Evolutionary conservation across 2,329 filamentous ascomycete species (phyloP), one percentile per base, ranked within the genome.

Genomic region (Aspergillus niger): DNA sequence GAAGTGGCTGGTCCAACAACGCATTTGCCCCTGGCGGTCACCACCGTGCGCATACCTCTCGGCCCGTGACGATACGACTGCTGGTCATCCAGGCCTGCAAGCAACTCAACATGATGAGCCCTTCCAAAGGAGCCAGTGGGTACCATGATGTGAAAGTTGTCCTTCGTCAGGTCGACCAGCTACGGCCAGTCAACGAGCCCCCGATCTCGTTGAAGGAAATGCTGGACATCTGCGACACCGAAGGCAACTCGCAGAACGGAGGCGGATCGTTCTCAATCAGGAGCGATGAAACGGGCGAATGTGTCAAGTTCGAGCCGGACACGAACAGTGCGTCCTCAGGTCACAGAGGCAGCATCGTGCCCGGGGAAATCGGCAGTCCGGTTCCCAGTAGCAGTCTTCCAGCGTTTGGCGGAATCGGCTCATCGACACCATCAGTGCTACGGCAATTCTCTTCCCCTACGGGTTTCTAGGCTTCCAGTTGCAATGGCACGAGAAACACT

Each of bases 201-300:
- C 72, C 80, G 68, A 86, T 81, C 74, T 81, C 65, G 75, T 86
- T 81, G 70, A 83, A 82, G 26, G 93, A 97, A 69, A 83, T 98
- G 68, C 82, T 94, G 41, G 87, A 91, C 59, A 89, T 96, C 60
- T 95, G 91, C 74, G 94, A 98, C 69, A 97, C 94, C 0, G 91
- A 97, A 73, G 95, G 95, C 59, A 96, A 90, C 69, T 74, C 81
- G 2, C 86, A 89, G 61, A 98, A 98, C 69, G 95, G 95, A 49
- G 94, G 94, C 48, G 95, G 95, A n/a, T 89, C 85, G 26, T 96
- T 99, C 71, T 87, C 90, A 36, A 83, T 90, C 64, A 85, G 83
- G 62, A 81, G 83, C 41, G 84, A 86, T 52, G 80, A 76, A 30
- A 67, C 69, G 28, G 75, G 74, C 28, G 72, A 74, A 49, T 75